Conservation (phyloP, 1,284 basidiomycete species). For the Kwoniella shivajii region DNA sequence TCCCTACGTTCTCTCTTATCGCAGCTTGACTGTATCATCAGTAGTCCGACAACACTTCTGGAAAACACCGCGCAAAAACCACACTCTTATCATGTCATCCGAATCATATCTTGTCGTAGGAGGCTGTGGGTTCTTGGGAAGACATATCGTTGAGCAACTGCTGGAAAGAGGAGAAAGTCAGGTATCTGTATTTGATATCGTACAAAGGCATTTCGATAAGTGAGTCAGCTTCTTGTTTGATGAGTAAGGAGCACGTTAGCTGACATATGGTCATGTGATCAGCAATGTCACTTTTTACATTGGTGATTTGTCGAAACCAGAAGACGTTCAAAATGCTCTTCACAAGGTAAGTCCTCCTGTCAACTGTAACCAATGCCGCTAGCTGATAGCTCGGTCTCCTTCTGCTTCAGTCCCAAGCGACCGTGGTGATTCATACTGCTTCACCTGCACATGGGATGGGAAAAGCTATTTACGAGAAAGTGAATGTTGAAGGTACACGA, state of each 20-base stretch:
- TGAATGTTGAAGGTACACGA: constrained; percentile 91
- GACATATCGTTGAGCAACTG: constrained; percentile 84
- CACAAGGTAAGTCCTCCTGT: constrained; percentile 68
- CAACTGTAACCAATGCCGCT: neutral
- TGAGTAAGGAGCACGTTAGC: too few relatives aligned
- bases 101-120: constrained; percentile 72
- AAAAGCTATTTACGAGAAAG: constrained; percentile 79
- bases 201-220: constrained; percentile 74
- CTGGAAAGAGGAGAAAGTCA: constrained; percentile 71
- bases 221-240: too few relatives aligned
- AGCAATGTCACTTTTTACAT: constrained; percentile 79
- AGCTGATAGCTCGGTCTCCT: neutral
- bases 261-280: neutral
- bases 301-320: constrained; percentile 79
- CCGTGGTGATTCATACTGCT: constrained; percentile 93
- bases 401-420: constrained; percentile 67
- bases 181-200: constrained; percentile 84
- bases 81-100: neutral
- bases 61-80: too few relatives aligned
- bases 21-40: too few relatives aligned
- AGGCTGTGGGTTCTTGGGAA: constrained; percentile 87
- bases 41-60: too few relatives aligned
- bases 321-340: constrained; percentile 70
- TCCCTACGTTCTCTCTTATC: too few relatives aligned
- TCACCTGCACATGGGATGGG: constrained; percentile 78